Percentiles rank a stretch among this genome's conserved stretches.
Conservation (phyloP, 192 early-diverging fungal genomes). For the Rhizoclosmatium globosum region DNA sequence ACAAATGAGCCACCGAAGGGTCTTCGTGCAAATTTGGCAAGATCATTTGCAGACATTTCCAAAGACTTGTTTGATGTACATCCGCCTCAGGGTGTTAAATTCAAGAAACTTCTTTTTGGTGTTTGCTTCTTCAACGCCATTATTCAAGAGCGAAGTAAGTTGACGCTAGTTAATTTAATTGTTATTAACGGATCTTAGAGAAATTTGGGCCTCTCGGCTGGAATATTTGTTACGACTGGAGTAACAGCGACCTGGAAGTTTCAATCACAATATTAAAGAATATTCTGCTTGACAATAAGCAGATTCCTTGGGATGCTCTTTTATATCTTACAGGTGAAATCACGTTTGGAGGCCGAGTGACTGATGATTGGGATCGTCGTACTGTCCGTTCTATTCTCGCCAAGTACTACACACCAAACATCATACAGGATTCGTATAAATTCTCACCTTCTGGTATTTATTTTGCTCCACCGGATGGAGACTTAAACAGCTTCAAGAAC, state of each 20-base stretch:
- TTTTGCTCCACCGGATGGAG: constrained; percentile 64
- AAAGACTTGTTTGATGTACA: constrained; percentile 63
- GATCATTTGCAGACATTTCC: constrained; percentile 66
- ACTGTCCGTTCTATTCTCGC: constrained; percentile 61
- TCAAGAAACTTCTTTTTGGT: constrained; percentile 68
- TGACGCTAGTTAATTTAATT: neutral
- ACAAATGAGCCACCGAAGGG: constrained; percentile 73
- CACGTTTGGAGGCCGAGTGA: constrained; percentile 71
- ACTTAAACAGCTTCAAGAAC: constrained; percentile 48
- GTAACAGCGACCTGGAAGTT: constrained; percentile 64
- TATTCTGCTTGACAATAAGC: constrained; percentile 57
- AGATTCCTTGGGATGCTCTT: constrained; percentile 67
- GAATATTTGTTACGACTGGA: constrained; percentile 71
- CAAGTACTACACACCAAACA: constrained; percentile 59
- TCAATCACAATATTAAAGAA: constrained; percentile 60
- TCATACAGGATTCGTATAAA: constrained; percentile 59
- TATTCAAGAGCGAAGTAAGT: constrained; percentile 66
- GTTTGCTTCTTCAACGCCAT: constrained; percentile 72
- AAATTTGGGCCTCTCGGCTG: constrained; percentile 70
- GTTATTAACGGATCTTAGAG: constrained; percentile 2
- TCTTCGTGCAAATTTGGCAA: constrained; percentile 64
- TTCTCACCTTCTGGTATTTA: constrained; percentile 64
- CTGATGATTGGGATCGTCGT: constrained; percentile 70
- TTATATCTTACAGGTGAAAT: constrained; percentile 68
- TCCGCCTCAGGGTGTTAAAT: constrained; percentile 64